Percentiles rank a stretch among this genome's conserved stretches.
phyloP scores from a whole-genome alignment of 371 early-diverging fungal species.

The Saksenaea vasiformis region DNA sequence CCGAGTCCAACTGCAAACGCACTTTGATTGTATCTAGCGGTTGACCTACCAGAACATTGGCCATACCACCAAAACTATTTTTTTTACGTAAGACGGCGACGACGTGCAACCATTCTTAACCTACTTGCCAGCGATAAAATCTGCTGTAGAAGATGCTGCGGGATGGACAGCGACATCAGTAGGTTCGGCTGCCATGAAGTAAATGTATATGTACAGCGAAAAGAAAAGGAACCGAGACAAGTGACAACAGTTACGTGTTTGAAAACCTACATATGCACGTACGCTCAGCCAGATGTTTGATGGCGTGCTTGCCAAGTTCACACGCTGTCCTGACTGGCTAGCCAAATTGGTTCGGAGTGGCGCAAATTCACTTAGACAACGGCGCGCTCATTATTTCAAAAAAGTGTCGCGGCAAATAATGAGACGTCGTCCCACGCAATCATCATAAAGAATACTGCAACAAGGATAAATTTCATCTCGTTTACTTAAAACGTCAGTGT shows the following conservation, averaged over 20 bases:
- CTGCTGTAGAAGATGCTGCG: constrained; percentile 35
- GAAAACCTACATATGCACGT: not conserved
- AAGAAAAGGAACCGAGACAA: not conserved
- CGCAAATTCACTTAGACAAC: too few species aligned
- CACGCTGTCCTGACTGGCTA: too few species aligned
- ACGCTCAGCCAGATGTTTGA: not conserved
- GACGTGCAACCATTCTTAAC: constrained; percentile 3
- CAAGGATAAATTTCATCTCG: too few species aligned
- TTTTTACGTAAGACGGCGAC: constrained; percentile 2
- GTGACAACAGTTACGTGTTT: not conserved
- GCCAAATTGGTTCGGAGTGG: too few species aligned
- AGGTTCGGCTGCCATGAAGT: constrained; percentile 7
- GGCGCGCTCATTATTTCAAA: too few species aligned
- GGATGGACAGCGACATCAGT: constrained; percentile 8
- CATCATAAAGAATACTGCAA: too few species aligned
- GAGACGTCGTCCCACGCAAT: too few species aligned
- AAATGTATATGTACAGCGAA: not conserved
- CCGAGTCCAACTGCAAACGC: constrained; percentile 52
- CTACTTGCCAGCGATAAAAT: constrained; percentile 56
- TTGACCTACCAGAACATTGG: constrained; percentile 47
- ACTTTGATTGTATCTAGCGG: constrained; percentile 84
- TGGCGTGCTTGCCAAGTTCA: not conserved
- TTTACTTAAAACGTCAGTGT: too few species aligned
- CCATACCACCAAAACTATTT: constrained; percentile 47
- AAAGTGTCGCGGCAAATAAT: too few species aligned